phyloP scores from a whole-genome alignment of 2,329 filamentous ascomycete species.

The Colletotrichum liaoningense region DNA sequence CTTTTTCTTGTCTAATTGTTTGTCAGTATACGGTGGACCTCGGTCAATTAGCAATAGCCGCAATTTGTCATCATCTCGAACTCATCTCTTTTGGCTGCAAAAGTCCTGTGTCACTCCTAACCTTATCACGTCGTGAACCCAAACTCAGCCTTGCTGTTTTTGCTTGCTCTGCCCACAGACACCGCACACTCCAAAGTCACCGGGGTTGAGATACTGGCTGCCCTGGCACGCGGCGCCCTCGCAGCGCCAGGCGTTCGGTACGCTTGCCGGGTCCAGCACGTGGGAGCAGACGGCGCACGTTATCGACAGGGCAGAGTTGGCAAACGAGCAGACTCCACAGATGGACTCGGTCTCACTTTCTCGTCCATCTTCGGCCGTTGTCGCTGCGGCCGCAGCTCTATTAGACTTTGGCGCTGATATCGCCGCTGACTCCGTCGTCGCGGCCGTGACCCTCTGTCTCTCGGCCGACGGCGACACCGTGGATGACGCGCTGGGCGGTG shows the following conservation, averaged over 20 bases:
- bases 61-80: not conserved
- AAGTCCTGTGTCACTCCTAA: constrained; percentile 10
- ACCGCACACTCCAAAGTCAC: constrained; percentile 77
- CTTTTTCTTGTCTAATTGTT: not conserved
- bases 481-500: not conserved
- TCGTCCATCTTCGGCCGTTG: not conserved
- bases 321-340: constrained; percentile 77
- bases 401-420: not conserved
- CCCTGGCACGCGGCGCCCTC: constrained; percentile 63
- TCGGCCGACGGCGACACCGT: not conserved
- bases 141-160: constrained; percentile 27
- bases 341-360: not conserved
- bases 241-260: constrained; percentile 74
- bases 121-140: not conserved
- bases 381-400: not conserved
- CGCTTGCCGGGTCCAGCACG: constrained; percentile 68
- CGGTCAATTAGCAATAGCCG: not conserved
- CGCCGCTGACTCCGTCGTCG: constrained; percentile 11
- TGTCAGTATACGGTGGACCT: not conserved
- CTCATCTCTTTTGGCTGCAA: not conserved
- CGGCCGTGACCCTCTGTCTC: not conserved
- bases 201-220: constrained; percentile 73
- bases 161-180: constrained; percentile 67
- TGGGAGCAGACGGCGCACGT: constrained; percentile 79
- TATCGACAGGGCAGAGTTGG: constrained; percentile 64